Evolutionary conservation across 495 filamentous ascomycete species (phyloP).

Genomic region (Neurospora cerealis): DNA sequence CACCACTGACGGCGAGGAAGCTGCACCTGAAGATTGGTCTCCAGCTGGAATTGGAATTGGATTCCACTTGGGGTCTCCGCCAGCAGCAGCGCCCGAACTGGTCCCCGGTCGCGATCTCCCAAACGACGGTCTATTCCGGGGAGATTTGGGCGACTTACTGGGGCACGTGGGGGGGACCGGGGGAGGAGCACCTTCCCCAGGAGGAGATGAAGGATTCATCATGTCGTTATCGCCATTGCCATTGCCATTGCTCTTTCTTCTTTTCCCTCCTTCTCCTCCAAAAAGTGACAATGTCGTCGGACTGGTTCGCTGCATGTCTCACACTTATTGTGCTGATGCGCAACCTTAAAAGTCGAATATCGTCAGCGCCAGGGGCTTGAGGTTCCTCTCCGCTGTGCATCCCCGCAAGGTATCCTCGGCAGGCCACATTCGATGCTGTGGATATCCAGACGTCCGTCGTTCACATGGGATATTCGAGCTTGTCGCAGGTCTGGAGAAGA

Average conservation of each 20-base stretch:
- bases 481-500: background rate
- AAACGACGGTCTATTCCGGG: background rate
- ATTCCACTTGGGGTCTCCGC: background rate
- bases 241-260: slow-evolving; percentile 10
- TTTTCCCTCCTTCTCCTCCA: slow-evolving; percentile 16
- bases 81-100: slow-evolving; percentile 22
- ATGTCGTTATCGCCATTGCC: background rate
- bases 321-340: background rate
- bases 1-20: slow-evolving; percentile 1
- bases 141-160: slow-evolving; percentile 7
- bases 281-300: slow-evolving; percentile 31
- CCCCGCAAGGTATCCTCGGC: background rate
- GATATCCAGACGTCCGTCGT: background rate
- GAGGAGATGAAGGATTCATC: slow-evolving; percentile 2
- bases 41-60: background rate
- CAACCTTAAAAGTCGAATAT: background rate
- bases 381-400: background rate
- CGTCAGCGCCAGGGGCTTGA: background rate
- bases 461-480: background rate
- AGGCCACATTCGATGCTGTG: background rate
- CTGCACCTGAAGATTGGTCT: background rate
- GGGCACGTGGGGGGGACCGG: background rate
- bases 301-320: slow-evolving; percentile 34
- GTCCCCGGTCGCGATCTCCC: slow-evolving; percentile 29
- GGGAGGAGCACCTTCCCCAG: background rate